phyloP scores from a whole-genome alignment of 2,329 filamentous ascomycete species.

The Huntiella savannae region DNA sequence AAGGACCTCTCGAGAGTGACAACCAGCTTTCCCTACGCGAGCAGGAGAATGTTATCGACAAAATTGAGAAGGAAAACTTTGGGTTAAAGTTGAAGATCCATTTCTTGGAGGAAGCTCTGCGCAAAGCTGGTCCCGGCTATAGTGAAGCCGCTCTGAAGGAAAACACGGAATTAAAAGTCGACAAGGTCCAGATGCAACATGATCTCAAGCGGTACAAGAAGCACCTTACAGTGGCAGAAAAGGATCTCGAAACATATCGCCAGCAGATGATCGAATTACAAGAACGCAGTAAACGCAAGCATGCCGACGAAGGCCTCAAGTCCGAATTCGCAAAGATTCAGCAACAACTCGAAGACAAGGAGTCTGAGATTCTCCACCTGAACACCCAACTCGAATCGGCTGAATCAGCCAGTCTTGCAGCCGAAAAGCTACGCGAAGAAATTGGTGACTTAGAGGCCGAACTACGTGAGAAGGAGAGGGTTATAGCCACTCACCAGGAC shows the following conservation, averaged over 20 bases:
- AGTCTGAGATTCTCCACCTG: constrained; percentile 41
- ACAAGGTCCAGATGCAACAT: constrained; percentile 72
- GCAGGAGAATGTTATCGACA: constrained; percentile 87
- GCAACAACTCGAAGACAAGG: constrained; percentile 35
- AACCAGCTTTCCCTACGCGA: constrained; percentile 84
- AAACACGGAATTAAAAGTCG: constrained; percentile 89
- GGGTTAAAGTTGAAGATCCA: constrained; percentile 92
- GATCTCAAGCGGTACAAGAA: constrained; percentile 80
- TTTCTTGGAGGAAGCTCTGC: constrained; percentile 78
- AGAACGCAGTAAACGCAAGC: constrained; percentile 59
- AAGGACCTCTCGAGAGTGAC: constrained; percentile 59
- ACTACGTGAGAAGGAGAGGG: constrained; percentile 54
- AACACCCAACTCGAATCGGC: constrained; percentile 37
- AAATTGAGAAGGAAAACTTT: constrained; percentile 97
- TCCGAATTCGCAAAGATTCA: constrained; percentile 39
- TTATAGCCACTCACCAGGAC: constrained; percentile 56
- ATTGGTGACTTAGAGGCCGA: constrained; percentile 60
- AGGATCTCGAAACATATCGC: constrained; percentile 67
- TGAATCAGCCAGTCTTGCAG: constrained; percentile 5
- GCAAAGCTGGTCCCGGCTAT: constrained; percentile 74
- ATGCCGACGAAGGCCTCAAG: constrained; percentile 51
- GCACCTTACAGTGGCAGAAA: constrained; percentile 61
- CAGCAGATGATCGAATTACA: constrained; percentile 67
- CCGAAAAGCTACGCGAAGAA: constrained; percentile 44
- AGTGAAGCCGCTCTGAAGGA: constrained; percentile 79